A percentile compares a stretch with the other conserved stretches of the same genome.
Evolutionary conservation across 2,329 filamentous ascomycete species (phyloP).

Genomic region (Cladosporium sp.): DNA sequence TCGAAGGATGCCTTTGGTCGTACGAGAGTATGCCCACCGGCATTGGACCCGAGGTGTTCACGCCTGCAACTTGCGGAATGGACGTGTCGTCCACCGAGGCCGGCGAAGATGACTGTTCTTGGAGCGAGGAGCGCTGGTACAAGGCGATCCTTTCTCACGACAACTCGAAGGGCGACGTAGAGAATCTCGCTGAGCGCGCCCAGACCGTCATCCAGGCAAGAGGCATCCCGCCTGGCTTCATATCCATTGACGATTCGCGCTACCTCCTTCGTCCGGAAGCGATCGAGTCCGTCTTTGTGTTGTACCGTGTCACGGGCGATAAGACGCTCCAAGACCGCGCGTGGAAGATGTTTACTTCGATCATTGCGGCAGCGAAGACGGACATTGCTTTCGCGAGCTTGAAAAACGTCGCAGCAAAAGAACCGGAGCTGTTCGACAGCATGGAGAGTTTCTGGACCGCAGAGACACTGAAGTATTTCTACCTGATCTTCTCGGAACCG

Average conservation of each 20-base stretch:
- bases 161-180: conserved; percentile 18
- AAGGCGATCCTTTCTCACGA: conserved; percentile 33
- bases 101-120: conserved; percentile 31
- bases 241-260: conserved; percentile 48
- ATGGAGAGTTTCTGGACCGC: conserved; percentile 75
- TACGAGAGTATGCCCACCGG: conserved; percentile 53
- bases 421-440: conserved; percentile 43
- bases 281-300: conserved; percentile 73
- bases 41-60: conserved; percentile 57
- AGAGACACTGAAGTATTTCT: conserved; percentile 63
- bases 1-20: conserved; percentile 58
- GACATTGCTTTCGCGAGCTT: conserved; percentile 60
- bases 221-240: conserved; percentile 50
- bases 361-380: conserved; percentile 56
- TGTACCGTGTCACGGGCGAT: conserved; percentile 69
- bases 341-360: conserved; percentile 66
- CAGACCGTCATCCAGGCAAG: conserved; percentile 32
- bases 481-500: conserved; percentile 56
- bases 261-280: conserved; percentile 70
- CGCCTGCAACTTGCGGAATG: conserved; percentile 42
- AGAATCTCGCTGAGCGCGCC: conserved; percentile 18
- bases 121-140: conserved; percentile 42
- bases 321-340: conserved; percentile 59
- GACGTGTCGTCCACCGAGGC: conserved; percentile 5
- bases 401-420: conserved; percentile 54